Evolutionary conservation across 2,329 filamentous ascomycete species (phyloP).

Genomic region (Fusarium transvaalense): DNA sequence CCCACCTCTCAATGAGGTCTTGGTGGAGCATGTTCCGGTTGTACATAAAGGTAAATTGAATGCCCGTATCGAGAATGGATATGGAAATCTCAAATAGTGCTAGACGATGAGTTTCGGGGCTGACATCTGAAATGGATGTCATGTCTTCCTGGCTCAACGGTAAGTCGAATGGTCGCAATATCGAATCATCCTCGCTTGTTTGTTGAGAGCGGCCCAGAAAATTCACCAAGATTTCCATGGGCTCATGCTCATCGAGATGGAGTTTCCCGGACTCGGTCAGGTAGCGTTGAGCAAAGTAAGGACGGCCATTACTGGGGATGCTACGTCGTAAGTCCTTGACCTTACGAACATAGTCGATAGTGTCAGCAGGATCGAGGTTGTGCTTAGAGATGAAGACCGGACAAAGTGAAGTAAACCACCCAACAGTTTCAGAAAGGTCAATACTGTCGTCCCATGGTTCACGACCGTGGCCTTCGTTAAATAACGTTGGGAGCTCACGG

Average conservation of each 20-base stretch:
- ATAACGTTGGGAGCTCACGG: constrained; percentile 53
- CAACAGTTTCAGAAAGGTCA: constrained; percentile 57
- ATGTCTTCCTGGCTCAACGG: constrained; percentile 10
- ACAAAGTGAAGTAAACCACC: constrained; percentile 61
- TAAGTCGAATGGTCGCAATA: constrained; percentile 9
- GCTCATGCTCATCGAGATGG: not conserved
- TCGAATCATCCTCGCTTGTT: not conserved
- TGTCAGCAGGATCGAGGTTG: not conserved
- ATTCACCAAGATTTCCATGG: constrained; percentile 33
- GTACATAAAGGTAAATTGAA: constrained; percentile 23
- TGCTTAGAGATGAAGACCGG: constrained; percentile 47
- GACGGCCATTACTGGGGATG: constrained; percentile 25
- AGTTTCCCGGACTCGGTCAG: not conserved
- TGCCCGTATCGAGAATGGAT: not conserved
- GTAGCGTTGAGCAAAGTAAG: constrained; percentile 31
- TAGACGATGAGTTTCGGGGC: constrained; percentile 7
- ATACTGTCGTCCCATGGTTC: constrained; percentile 52
- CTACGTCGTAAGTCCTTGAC: constrained; percentile 30
- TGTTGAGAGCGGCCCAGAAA: constrained; percentile 30
- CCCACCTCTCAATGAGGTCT: constrained; percentile 28
- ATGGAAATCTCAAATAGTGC: constrained; percentile 44
- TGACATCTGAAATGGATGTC: constrained; percentile 20
- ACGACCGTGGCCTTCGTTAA: constrained; percentile 58
- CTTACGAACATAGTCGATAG: constrained; percentile 16
- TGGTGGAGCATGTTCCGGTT: constrained; percentile 33